A percentile compares a stretch with the other conserved stretches of the same genome.
Conservation (phyloP, 1,284 basidiomycete genomes). For the Naganishia sp. region DNA sequence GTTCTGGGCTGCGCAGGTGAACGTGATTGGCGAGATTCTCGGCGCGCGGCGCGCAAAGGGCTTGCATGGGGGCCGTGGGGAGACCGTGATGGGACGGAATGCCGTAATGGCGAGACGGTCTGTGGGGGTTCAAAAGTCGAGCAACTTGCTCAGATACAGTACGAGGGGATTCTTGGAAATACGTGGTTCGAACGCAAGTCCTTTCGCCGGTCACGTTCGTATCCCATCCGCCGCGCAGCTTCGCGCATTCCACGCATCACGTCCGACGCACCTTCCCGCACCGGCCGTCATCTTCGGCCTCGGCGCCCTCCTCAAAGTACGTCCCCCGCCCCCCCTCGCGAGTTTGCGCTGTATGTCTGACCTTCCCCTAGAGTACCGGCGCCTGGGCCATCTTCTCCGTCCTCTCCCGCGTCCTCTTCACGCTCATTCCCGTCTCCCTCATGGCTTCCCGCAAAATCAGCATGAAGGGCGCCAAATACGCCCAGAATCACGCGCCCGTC, state of each 20-base stretch:
- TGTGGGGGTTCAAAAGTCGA: too few relatives aligned
- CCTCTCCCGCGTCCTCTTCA: constrained; percentile 35
- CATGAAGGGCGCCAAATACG: constrained; percentile 37
- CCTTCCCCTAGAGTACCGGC: constrained; percentile 41
- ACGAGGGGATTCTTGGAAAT: too few relatives aligned
- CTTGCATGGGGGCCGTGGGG: too few relatives aligned
- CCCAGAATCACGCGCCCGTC: constrained; percentile 35
- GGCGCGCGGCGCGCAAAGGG: constrained; percentile 4
- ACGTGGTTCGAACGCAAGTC: too few relatives aligned
- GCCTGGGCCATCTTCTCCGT: constrained; percentile 45
- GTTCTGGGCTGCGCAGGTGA: constrained; percentile 9
- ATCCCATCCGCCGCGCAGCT: not conserved
- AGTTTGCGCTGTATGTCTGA: constrained; percentile 1
- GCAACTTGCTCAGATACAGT: too few relatives aligned
- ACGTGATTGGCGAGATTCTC: constrained; percentile 5
- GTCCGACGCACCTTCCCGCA: constrained; percentile 40
- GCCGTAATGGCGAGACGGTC: too few relatives aligned
- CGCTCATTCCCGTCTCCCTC: constrained; percentile 51
- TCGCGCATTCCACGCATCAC: constrained; percentile 45
- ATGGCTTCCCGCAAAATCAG: constrained; percentile 48
- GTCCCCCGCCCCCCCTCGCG: constrained; percentile 4
- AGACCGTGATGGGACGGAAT: too few relatives aligned
- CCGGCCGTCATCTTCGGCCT: constrained; percentile 48
- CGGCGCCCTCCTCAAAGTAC: constrained; percentile 48
- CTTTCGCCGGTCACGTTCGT: too few relatives aligned